Evolutionary conservation across 1,284 basidiomycete species (phyloP), one percentile per base, ranked within the genome.

Genomic region (Pterulicium gracile): DNA sequence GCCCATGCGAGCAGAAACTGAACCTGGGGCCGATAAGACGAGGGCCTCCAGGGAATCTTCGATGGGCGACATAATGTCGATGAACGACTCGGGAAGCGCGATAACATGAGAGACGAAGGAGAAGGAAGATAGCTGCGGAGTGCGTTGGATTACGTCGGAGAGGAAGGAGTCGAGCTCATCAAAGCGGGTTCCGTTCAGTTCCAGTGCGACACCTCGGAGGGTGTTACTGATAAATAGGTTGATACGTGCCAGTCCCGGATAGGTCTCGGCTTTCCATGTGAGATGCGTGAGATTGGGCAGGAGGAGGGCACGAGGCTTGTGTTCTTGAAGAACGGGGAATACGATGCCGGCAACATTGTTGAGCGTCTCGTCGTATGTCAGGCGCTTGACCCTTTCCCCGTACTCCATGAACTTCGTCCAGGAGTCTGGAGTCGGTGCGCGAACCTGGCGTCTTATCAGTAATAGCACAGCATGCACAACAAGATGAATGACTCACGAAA

Each of bases 191-290:
- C 64, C 51, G 39, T 64, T 74, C 49, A 85, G 64, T 58, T 87
- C 81, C 53, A 88, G 62, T 45, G 72, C 68, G 51, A 88, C 59
- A 46, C 59, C 64, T 54, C 77, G 71, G 45, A 88, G 59, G 41
- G 71, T 69, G 12, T 81, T 72, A 47, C 68, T 75, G 47, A 88
- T 59, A 68, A 86, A 88, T 48, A 79, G 67, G 27, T 63, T 60
- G 56, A 73, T 76, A 47, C 77, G 72, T 47, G 81, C 77, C 50
- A 88, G 66, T 46, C 75, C 81, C 27, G 72, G 70, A 20, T 75
- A 56, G 4, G 75, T 79, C 54, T 81, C 81, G 36, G 72, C 79
- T 55, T 76, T 81, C 84, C 84, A 88, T 34, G 72, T 71, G 53
- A 87, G 67, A 45, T 77, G 70, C 48, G 72, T 72, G 48, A 88